Base-by-base conservation (phyloP, 2,329 filamentous ascomycete species). In the Talaromyces sp. region DNA sequence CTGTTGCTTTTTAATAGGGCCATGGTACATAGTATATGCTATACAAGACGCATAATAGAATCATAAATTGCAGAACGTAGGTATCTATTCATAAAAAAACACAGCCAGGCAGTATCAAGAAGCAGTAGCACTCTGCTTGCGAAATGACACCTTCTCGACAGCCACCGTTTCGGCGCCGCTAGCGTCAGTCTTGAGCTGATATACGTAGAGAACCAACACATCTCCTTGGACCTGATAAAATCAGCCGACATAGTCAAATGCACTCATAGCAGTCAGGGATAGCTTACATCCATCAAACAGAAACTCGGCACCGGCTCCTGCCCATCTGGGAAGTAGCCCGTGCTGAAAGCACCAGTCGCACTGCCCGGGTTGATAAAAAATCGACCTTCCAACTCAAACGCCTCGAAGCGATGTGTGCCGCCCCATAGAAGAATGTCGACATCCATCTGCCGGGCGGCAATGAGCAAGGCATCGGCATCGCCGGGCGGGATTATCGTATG, bases 201-300 rank as follows among this genome's bases (percentile, higher is more conserved):
- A 98, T 62, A 98, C 94, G 77, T 98, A 98, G 59, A 98, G 84
- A 66, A 96, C 96, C 70, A 98, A 85, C 16, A 96, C 96, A 76
- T 97, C 96, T 37, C 94, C 94, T 86, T 98, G 94, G 41, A 96
- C 92, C 92, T 96, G 49, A 7, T n/a, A 14, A 47, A 27, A 22
- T 63, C 35, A 63, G 60, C 70, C 49, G 66, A 59, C 39, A n/a
- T 8, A 8, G n/a, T 60, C 71, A 7, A 24, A 14, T 49, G 4
- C 1, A 8, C 31, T 16, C 3, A 24, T 31, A 22, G 3, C 13
- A n/a, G 39, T 22, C 22, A 16, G 8, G 22, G 31, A 33, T 54
- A 33, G 89, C 92, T 82, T 78, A 97, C 93, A 85, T 98, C 94
- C 94, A 98, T 97, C 77, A 98, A 81, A 74, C 95, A 97, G 79